Evolutionary conservation across 2,329 filamentous ascomycete genomes (phyloP).

Genomic region (Clonostachys rosea): DNA sequence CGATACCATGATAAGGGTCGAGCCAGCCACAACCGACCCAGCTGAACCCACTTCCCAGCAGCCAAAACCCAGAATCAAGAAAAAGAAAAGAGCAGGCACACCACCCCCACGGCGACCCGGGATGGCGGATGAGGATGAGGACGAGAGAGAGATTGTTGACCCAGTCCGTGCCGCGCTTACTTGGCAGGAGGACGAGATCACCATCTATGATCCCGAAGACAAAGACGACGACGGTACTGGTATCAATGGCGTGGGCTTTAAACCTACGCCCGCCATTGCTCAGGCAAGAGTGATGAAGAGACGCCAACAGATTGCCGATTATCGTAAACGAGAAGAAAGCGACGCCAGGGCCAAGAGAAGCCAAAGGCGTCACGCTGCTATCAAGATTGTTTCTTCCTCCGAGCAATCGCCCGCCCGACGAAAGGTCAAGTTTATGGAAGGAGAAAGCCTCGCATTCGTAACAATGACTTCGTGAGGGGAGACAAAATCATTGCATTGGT

Average conservation of each 20-base stretch:
- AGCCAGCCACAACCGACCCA: too few relatives aligned
- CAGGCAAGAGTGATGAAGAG: conserved; percentile 52
- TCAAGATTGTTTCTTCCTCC: conserved; percentile 13
- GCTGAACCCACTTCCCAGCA: background rate
- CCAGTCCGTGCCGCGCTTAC: conserved; percentile 56
- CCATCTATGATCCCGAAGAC: conserved; percentile 59
- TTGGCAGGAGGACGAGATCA: conserved; percentile 66
- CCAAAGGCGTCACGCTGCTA: conserved; percentile 37
- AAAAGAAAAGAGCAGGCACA: conserved; percentile 26
- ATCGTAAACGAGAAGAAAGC: conserved; percentile 54
- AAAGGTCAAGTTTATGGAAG: conserved; percentile 34
- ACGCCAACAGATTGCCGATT: conserved; percentile 57
- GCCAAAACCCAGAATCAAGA: background rate
- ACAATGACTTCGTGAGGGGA: conserved; percentile 20
- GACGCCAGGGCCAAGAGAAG: conserved; percentile 54
- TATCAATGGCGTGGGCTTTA: conserved; percentile 65
- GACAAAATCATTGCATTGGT: background rate
- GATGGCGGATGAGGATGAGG: conserved; percentile 17
- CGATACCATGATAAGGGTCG: too few relatives aligned
- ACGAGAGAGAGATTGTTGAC: conserved; percentile 36
- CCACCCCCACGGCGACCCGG: conserved; percentile 23
- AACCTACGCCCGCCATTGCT: conserved; percentile 56
- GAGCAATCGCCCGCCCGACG: conserved; percentile 16
- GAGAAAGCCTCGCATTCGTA: conserved; percentile 23
- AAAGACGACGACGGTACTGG: conserved; percentile 63